Evolutionary conservation across 2,329 filamentous ascomycete species (phyloP).

Genomic region (Calonectria montana): DNA sequence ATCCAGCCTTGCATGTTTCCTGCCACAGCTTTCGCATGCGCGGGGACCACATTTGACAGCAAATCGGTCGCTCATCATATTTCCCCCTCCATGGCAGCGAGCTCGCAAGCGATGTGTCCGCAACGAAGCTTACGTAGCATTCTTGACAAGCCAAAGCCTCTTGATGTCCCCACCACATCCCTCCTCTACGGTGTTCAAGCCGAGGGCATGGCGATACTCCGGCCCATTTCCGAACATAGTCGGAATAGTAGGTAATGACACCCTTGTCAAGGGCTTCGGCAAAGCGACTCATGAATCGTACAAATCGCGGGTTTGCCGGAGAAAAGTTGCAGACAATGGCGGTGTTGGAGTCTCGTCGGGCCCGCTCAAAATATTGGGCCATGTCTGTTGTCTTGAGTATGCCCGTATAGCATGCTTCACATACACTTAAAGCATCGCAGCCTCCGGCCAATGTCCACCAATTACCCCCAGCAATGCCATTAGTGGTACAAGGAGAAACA

Average conservation of each 20-base stretch:
- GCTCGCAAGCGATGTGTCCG: constrained; percentile 40
- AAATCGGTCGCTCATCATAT: constrained; percentile 39
- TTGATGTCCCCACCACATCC: constrained; percentile 50
- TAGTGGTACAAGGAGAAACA: constrained; percentile 40
- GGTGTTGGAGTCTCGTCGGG: constrained; percentile 22
- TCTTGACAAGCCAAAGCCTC: constrained; percentile 48
- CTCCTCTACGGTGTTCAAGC: constrained; percentile 37
- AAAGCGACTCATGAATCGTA: constrained; percentile 39
- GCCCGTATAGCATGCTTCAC: constrained; percentile 49
- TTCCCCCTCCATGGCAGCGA: constrained; percentile 40
- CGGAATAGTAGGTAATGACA: constrained; percentile 44
- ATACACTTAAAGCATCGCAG: constrained; percentile 41
- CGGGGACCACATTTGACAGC: constrained; percentile 52
- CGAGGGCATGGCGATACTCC: constrained; percentile 44
- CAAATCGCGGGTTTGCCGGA: constrained; percentile 38
- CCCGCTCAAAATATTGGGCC: constrained; percentile 43
- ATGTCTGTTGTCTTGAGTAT: constrained; percentile 42
- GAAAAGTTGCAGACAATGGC: constrained; percentile 48
- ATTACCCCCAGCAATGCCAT: constrained; percentile 45
- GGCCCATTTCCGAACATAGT: constrained; percentile 45
- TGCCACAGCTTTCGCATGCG: constrained; percentile 52
- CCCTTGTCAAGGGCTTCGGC: constrained; percentile 47
- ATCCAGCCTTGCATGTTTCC: constrained; percentile 41
- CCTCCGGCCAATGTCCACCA: constrained; percentile 48
- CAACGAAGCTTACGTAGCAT: constrained; percentile 48